A percentile compares a stretch with the other conserved stretches of the same genome.
These are phyloP conservation scores for Eucalyptus camaldulensis DNA, from an alignment of 345 rosid genomes.

Conservation along the genomic window DNA sequence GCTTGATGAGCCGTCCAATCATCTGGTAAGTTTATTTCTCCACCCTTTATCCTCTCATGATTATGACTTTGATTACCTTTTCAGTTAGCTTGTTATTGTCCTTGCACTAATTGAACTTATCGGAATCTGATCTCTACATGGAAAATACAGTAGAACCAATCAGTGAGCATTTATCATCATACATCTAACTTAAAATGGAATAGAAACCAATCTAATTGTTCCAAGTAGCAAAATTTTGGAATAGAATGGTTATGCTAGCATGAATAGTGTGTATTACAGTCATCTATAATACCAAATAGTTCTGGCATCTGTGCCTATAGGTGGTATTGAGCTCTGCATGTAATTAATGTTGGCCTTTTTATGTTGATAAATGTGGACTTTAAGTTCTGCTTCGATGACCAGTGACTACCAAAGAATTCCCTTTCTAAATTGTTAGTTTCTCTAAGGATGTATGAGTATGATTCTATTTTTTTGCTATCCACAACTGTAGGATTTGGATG, in stretches of 20 bases:
- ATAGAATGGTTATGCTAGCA: not conserved
- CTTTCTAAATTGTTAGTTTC: not conserved
- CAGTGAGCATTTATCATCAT: not conserved
- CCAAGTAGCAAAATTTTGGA: not conserved
- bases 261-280: not conserved
- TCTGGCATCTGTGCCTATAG: not conserved
- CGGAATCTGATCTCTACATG: not conserved
- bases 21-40: constrained; percentile 67
- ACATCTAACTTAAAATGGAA: not conserved
- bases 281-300: not conserved
- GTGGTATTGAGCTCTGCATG: not conserved
- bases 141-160: not conserved
- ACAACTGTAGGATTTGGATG: not conserved
- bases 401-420: not conserved
- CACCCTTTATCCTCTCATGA: not conserved
- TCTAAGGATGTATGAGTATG: not conserved
- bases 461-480: not conserved
- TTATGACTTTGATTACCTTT: not conserved
- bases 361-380: not conserved
- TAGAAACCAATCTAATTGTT: not conserved
- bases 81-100: not conserved
- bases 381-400: not conserved
- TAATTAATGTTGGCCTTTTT: not conserved
- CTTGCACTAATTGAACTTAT: not conserved
- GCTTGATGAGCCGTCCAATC: constrained; percentile 99